phyloP scores from a whole-genome alignment of 2,329 filamentous ascomycete genomes.

The Alternaria sp. region DNA sequence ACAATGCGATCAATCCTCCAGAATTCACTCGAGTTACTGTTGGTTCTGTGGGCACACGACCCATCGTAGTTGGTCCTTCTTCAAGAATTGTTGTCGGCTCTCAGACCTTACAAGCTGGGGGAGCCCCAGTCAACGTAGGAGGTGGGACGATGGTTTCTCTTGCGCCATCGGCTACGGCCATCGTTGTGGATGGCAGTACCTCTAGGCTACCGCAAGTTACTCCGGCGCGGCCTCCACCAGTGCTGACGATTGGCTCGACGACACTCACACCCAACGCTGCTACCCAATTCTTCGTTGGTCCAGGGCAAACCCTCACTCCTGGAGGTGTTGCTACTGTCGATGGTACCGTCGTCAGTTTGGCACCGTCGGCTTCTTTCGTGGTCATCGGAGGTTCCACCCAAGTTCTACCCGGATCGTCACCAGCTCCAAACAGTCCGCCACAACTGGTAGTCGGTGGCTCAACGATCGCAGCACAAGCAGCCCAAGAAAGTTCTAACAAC shows the following conservation, averaged over 20 bases:
- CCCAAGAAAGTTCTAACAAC: not conserved
- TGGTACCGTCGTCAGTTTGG: constrained; percentile 52
- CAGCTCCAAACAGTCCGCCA: constrained; percentile 11
- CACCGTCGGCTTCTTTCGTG: constrained; percentile 46
- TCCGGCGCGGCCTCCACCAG: constrained; percentile 30
- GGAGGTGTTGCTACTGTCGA: constrained; percentile 49
- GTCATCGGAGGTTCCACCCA: constrained; percentile 50
- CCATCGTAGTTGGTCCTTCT: constrained; percentile 42
- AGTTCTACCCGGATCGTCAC: constrained; percentile 25
- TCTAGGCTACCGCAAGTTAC: constrained; percentile 29
- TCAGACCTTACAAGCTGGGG: constrained; percentile 46
- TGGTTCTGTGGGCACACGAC: constrained; percentile 33
- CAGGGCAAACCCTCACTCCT: constrained; percentile 47
- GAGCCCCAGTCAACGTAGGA: constrained; percentile 43
- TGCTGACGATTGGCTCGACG: constrained; percentile 51
- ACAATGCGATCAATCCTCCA: constrained; percentile 3
- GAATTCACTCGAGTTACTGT: constrained; percentile 27
- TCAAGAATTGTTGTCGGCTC: constrained; percentile 43
- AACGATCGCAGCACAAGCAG: constrained; percentile 30
- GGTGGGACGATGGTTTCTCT: constrained; percentile 41
- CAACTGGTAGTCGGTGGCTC: constrained; percentile 38
- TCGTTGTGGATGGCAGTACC: constrained; percentile 37
- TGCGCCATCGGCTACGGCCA: constrained; percentile 34
- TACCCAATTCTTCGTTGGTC: constrained; percentile 53
- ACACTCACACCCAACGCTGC: constrained; percentile 54